A percentile compares a stretch with the other conserved stretches of the same genome.
These are phyloP conservation scores for Neofusicoccum sp. DNA, from an alignment of 2,329 filamentous ascomycete genomes.

Conservation along the genomic window DNA sequence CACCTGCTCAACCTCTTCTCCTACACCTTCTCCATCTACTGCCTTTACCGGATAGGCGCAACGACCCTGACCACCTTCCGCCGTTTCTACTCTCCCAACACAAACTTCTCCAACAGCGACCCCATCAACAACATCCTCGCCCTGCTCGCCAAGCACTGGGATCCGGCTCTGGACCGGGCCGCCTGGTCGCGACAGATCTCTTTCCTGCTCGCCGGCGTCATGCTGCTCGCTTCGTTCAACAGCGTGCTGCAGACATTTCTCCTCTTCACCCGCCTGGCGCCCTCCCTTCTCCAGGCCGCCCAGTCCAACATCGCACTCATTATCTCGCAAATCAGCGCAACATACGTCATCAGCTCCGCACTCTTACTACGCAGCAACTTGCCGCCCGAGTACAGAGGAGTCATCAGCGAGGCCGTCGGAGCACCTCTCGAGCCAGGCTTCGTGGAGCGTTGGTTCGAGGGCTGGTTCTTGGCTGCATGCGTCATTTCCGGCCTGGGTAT, in stretches of 20 bases:
- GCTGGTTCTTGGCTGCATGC: slow-evolving; percentile 66
- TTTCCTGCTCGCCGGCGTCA: slow-evolving; percentile 78
- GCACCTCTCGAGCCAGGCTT: slow-evolving; percentile 71
- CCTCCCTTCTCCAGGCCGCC: slow-evolving; percentile 67
- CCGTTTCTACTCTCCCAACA: slow-evolving; percentile 43
- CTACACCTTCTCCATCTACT: slow-evolving; percentile 75
- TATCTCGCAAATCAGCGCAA: slow-evolving; percentile 76
- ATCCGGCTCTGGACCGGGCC: slow-evolving; percentile 75
- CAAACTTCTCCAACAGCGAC: slow-evolving; percentile 67
- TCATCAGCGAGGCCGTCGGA: slow-evolving; percentile 73
- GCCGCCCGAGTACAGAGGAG: slow-evolving; percentile 71
- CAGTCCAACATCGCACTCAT: slow-evolving; percentile 77
- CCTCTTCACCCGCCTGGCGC: slow-evolving; percentile 73
- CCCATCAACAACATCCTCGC: slow-evolving; percentile 82
- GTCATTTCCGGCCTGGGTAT: slow-evolving; percentile 21
- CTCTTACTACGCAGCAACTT: slow-evolving; percentile 75
- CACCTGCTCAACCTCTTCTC: slow-evolving; percentile 62
- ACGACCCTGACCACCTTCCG: slow-evolving; percentile 68
- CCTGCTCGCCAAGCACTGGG: slow-evolving; percentile 77
- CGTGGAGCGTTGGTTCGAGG: slow-evolving; percentile 83
- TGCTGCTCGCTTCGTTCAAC: slow-evolving; percentile 77
- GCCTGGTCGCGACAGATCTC: slow-evolving; percentile 84
- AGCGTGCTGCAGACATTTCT: slow-evolving; percentile 82
- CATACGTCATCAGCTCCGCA: slow-evolving; percentile 80
- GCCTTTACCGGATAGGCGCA: slow-evolving; percentile 76